Evolutionary conservation across 129 eudicot species (phyloP).

Genomic region (Kitagawia praeruptora): DNA sequence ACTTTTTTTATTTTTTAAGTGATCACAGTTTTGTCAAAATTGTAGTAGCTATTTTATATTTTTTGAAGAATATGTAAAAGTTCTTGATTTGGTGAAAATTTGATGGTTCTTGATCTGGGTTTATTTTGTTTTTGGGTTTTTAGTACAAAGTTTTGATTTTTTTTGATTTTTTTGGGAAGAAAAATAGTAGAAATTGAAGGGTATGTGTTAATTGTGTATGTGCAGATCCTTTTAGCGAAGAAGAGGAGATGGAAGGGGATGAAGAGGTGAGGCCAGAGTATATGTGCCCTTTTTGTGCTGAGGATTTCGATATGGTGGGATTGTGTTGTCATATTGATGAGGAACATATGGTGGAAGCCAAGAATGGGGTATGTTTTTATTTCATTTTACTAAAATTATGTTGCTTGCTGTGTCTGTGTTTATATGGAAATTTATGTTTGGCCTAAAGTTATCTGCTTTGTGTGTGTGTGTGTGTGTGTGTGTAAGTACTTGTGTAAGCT

Average conservation of each 20-base stretch:
- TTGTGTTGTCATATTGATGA: constrained; percentile 96
- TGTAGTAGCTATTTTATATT: neutral
- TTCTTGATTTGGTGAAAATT: neutral
- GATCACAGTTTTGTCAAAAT: neutral
- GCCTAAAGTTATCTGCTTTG: neutral
- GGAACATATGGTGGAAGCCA: constrained; percentile 70
- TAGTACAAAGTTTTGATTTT: neutral
- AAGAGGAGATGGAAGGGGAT: constrained; percentile 57
- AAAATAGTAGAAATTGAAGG: neutral
- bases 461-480: neutral
- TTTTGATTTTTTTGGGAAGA: neutral
- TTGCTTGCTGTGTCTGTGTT: neutral
- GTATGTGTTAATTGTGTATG: constrained; percentile 3
- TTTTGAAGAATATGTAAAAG: neutral
- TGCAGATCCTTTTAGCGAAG: constrained; percentile 49
- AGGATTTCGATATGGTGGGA: constrained; percentile 89
- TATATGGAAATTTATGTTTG: neutral
- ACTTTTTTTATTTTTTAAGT: neutral
- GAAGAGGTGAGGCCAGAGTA: constrained; percentile 69
- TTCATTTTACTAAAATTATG: neutral
- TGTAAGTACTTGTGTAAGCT: neutral
- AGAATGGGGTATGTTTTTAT: constrained; percentile 52
- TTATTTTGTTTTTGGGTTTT: neutral
- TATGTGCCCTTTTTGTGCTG: constrained; percentile 85
- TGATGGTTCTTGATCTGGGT: neutral